Conservation (phyloP, 257 asterid genomes). For the Nicotiana obtusifolia region DNA sequence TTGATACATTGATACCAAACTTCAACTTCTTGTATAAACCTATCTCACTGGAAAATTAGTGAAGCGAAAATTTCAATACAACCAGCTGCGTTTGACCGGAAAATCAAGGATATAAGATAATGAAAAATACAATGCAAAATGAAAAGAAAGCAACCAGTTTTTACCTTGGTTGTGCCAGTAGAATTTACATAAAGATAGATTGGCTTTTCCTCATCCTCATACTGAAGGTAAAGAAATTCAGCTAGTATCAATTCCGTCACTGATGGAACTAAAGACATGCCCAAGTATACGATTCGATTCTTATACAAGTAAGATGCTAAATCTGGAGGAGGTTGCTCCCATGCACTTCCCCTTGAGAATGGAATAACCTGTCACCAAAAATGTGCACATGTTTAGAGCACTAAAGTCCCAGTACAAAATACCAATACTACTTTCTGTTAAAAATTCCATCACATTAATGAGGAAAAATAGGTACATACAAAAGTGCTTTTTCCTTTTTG, state of each 20-base stretch:
- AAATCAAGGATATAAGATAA: background rate
- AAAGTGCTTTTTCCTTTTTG: background rate
- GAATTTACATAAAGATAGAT: constrained; percentile 88
- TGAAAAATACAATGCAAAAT: background rate
- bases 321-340: constrained; percentile 98
- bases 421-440: background rate
- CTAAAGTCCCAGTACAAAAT: constrained; percentile 1
- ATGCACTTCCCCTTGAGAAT: constrained; percentile 75
- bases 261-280: constrained; percentile 86
- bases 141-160: constrained; percentile 14
- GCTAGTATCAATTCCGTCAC: constrained; percentile 92
- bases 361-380: constrained; percentile 73
- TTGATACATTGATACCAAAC: background rate
- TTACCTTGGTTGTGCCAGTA: constrained; percentile 93
- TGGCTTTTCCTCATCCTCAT: constrained; percentile 78
- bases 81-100: background rate
- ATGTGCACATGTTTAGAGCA: constrained; percentile 6
- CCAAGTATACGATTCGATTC: constrained; percentile 91
- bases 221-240: constrained; percentile 82
- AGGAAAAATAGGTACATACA: background rate
- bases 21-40: background rate
- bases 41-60: background rate
- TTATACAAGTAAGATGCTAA: constrained; percentile 77
- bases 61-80: background rate
- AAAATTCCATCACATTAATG: background rate